A percentile compares a stretch with the other conserved stretches of the same genome.
Evolutionary conservation across 345 rosid genomes (phyloP).

Genomic region (Bretschneidera sinensis): DNA sequence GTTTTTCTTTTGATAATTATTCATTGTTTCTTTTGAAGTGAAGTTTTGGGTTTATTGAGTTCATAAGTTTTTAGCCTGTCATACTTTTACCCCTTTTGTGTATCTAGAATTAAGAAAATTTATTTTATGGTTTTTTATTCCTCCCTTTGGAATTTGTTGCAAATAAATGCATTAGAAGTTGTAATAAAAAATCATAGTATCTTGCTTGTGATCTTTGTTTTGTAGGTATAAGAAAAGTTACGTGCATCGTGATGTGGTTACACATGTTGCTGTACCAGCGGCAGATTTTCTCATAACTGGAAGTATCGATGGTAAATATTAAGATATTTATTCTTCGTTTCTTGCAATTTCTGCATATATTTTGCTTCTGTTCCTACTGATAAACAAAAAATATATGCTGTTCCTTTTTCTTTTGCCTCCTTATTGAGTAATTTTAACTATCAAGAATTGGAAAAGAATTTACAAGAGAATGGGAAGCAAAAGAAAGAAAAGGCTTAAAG

Average conservation of each 20-base stretch:
- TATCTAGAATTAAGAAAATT: neutral
- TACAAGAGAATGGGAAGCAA: neutral
- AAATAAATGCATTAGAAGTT: neutral
- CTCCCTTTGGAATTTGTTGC: neutral
- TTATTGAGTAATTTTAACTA: neutral
- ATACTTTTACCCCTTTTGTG: neutral
- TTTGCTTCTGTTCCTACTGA: too few relatives aligned
- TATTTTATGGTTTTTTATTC: neutral
- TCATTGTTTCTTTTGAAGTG: neutral
- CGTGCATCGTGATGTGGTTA: conserved; percentile 95
- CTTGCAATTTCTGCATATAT: too few relatives aligned
- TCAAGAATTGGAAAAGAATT: neutral
- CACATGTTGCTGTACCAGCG: conserved; percentile 85
- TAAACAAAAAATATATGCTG: too few relatives aligned
- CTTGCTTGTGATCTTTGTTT: neutral
- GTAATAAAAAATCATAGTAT: neutral
- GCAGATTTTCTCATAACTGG: conserved; percentile 94
- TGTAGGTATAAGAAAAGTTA: conserved; percentile 95
- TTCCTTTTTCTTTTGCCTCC: neutral
- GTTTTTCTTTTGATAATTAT: neutral
- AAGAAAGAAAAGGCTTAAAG: too few relatives aligned
- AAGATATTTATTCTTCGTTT: neutral
- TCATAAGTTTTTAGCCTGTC: neutral
- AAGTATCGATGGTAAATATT: conserved; percentile 71
- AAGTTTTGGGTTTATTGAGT: neutral